Conservation (phyloP, 1,284 basidiomycete species). For the Ustilago cynodontis region DNA sequence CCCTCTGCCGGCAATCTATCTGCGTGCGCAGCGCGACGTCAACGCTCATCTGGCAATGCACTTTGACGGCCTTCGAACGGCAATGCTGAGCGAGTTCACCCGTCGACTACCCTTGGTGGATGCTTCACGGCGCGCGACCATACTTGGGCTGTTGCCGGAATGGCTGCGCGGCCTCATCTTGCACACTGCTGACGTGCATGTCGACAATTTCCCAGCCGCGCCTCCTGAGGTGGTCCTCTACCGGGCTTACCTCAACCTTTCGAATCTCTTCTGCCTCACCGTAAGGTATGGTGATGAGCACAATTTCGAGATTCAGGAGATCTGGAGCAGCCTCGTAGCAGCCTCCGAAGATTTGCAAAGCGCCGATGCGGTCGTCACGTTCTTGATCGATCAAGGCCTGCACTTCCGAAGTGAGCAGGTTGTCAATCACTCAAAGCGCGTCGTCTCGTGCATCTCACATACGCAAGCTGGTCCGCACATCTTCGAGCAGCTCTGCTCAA, state of each 20-base stretch:
- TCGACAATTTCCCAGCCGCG: slow-evolving; percentile 30
- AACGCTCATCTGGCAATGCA: slow-evolving; percentile 84
- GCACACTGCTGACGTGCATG: slow-evolving; percentile 27
- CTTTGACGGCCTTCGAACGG: slow-evolving; percentile 79
- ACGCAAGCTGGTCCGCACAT: slow-evolving; percentile 80
- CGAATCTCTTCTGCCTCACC: slow-evolving; percentile 86
- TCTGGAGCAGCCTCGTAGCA: slow-evolving; percentile 83
- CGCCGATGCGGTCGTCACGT: slow-evolving; percentile 83
- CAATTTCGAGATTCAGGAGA: slow-evolving; percentile 83
- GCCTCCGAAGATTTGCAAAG: slow-evolving; percentile 74
- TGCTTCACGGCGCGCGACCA: slow-evolving; percentile 47
- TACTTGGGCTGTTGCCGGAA: slow-evolving; percentile 58
- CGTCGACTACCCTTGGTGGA: slow-evolving; percentile 78
- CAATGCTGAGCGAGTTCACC: slow-evolving; percentile 81
- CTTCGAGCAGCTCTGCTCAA: slow-evolving; percentile 84
- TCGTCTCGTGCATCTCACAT: slow-evolving; percentile 86
- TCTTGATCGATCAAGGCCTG: slow-evolving; percentile 87
- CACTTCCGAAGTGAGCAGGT: slow-evolving; percentile 84
- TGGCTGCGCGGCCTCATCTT: slow-evolving; percentile 58
- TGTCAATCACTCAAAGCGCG: slow-evolving; percentile 82
- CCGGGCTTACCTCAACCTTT: slow-evolving; percentile 73
- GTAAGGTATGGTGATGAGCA: slow-evolving; percentile 81
- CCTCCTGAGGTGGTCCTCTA: slow-evolving; percentile 43
- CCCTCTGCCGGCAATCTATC: slow-evolving; percentile 80
- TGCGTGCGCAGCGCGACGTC: slow-evolving; percentile 82